Conservation (phyloP, 1,284 basidiomycete genomes). For the Moesziomyces sp. region DNA sequence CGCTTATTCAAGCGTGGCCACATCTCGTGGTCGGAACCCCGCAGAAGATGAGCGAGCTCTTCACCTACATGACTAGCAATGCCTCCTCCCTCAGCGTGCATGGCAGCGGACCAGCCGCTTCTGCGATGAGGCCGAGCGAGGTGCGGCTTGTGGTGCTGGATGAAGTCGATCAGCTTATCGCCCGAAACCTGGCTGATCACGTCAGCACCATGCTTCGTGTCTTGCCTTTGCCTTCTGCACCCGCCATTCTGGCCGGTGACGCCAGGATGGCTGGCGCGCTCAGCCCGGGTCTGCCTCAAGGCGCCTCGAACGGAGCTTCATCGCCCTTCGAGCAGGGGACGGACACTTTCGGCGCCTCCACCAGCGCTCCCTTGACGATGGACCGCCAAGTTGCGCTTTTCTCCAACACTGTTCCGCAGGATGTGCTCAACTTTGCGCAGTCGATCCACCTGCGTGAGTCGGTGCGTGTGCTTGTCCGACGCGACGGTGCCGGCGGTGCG, state of each 20-base stretch:
- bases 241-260: background rate
- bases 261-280: constrained; percentile 16
- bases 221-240: constrained; percentile 76
- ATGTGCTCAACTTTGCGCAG: constrained; percentile 88
- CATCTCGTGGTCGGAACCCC: constrained; percentile 97
- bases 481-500: constrained; percentile 74
- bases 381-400: constrained; percentile 96
- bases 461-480: constrained; percentile 91
- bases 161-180: constrained; percentile 97
- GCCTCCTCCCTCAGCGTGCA: constrained; percentile 20
- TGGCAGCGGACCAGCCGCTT: constrained; percentile 16
- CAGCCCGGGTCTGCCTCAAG: constrained; percentile 35
- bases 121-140: constrained; percentile 74
- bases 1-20: constrained; percentile 70
- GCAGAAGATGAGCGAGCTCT: constrained; percentile 89
- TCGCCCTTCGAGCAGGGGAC: constrained; percentile 71
- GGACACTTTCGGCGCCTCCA: constrained; percentile 37
- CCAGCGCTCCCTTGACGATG: constrained; percentile 68
- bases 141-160: constrained; percentile 92
- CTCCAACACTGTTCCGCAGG: constrained; percentile 92
- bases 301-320: constrained; percentile 18
- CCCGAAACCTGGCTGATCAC: constrained; percentile 92
- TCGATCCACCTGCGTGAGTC: constrained; percentile 90
- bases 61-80: constrained; percentile 79
- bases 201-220: constrained; percentile 91